Evolutionary conservation across 2,329 filamentous ascomycete genomes (phyloP).

Genomic region (Scolecobasidium constrictum): DNA sequence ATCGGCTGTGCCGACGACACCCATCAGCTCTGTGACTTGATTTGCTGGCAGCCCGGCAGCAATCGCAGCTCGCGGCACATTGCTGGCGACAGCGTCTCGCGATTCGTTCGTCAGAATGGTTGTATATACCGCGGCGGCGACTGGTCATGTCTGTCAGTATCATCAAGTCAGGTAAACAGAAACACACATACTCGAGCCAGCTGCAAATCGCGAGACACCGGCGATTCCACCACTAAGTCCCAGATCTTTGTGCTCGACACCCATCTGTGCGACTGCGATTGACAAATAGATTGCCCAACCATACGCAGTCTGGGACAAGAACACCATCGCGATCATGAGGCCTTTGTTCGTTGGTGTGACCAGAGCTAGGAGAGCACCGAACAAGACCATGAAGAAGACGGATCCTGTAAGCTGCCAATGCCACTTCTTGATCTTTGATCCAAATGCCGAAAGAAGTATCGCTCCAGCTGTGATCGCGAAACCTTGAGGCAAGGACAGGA

Average conservation of each 20-base stretch:
- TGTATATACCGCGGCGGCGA: too few species aligned
- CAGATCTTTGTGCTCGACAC: slow-evolving; percentile 33
- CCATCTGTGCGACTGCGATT: slow-evolving; percentile 35
- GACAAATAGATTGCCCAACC: slow-evolving; percentile 33
- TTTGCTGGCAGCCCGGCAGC: neutral
- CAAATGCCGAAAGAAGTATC: slow-evolving; percentile 26
- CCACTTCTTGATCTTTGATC: slow-evolving; percentile 30
- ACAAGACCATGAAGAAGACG: slow-evolving; percentile 33
- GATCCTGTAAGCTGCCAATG: slow-evolving; percentile 32
- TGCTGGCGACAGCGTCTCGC: too few species aligned
- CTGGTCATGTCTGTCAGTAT: slow-evolving; percentile 26
- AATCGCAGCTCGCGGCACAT: neutral
- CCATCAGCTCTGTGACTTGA: neutral
- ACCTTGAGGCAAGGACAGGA: slow-evolving; percentile 30
- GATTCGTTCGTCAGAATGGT: too few species aligned
- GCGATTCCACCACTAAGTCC: slow-evolving; percentile 30
- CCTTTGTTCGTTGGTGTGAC: slow-evolving; percentile 30
- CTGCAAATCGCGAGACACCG: slow-evolving; percentile 30
- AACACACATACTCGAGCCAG: too few species aligned
- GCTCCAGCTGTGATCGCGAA: slow-evolving; percentile 28
- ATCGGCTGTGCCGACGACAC: neutral
- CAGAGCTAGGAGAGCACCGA: slow-evolving; percentile 30
- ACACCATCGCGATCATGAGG: slow-evolving; percentile 33
- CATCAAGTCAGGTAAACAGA: too few species aligned
- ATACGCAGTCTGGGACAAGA: slow-evolving; percentile 31